Percentiles rank a stretch among this genome's conserved stretches.
Conservation (phyloP, 2,329 filamentous ascomycete species). For the Claviceps paspali region DNA sequence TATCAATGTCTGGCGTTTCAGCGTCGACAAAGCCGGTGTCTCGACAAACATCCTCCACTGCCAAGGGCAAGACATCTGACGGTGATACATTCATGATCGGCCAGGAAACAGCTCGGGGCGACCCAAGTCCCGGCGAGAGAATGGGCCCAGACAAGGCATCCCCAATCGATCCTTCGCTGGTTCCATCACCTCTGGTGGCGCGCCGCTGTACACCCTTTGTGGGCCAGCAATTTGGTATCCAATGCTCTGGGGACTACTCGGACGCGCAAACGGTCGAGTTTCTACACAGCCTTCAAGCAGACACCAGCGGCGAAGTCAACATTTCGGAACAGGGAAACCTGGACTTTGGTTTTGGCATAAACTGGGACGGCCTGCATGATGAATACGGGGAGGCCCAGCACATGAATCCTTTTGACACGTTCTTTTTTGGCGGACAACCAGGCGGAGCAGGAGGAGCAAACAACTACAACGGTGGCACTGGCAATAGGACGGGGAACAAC, state of each 20-base stretch:
- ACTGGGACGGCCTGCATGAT: slow-evolving; percentile 46
- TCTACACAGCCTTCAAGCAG: slow-evolving; percentile 28
- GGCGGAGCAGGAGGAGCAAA: slow-evolving; percentile 15
- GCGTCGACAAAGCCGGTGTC: slow-evolving; percentile 17
- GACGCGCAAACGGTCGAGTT: slow-evolving; percentile 40
- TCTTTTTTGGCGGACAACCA: slow-evolving; percentile 50
- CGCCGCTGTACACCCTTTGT: slow-evolving; percentile 22
- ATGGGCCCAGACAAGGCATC: slow-evolving; percentile 16
- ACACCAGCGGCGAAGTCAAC: slow-evolving; percentile 17
- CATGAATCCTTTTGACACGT: slow-evolving; percentile 56
- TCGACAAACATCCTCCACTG: slow-evolving; percentile 22
- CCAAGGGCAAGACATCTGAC: slow-evolving; percentile 23
- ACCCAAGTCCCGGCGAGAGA: slow-evolving; percentile 16
- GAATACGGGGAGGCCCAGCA: slow-evolving; percentile 47
- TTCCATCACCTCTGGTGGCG: slow-evolving; percentile 28
- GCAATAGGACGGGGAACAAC: neutral
- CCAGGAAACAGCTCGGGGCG: slow-evolving; percentile 14
- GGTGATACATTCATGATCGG: slow-evolving; percentile 15
- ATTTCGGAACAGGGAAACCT: slow-evolving; percentile 32
- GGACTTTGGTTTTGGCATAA: slow-evolving; percentile 52
- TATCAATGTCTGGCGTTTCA: slow-evolving; percentile 26
- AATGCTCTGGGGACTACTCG: slow-evolving; percentile 23
- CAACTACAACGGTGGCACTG: slow-evolving; percentile 1
- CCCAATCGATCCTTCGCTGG: slow-evolving; percentile 25
- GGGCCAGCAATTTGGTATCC: slow-evolving; percentile 19